These are phyloP conservation scores for Uronychia setigera DNA, from an alignment of 73 alveolate species.

Conservation along the genomic window DNA sequence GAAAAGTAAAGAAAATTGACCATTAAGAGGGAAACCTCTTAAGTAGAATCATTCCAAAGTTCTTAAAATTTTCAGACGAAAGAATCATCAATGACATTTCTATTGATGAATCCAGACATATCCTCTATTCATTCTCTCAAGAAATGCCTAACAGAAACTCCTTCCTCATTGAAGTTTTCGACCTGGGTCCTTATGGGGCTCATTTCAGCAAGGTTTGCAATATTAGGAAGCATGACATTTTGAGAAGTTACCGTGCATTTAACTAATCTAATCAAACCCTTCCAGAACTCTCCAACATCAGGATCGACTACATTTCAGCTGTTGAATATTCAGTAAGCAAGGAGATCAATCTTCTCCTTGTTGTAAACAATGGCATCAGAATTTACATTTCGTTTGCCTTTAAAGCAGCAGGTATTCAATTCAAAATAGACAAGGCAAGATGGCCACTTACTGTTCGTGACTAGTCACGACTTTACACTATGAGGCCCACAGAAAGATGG, in stretches of 20 bases:
- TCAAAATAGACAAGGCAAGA: background rate
- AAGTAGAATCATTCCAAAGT: background rate
- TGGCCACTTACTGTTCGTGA: background rate
- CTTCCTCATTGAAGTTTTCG: constrained; percentile 6
- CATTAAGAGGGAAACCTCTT: background rate
- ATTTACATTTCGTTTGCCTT: background rate
- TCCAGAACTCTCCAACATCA: background rate
- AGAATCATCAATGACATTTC: constrained; percentile 1
- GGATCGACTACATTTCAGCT: background rate
- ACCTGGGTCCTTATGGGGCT: constrained; percentile 7
- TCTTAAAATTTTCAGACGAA: background rate
- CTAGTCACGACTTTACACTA: background rate
- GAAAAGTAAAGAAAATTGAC: background rate
- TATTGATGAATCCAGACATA: constrained; percentile 12
- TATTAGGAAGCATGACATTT: background rate
- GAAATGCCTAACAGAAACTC: background rate
- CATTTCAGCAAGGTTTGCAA: background rate
- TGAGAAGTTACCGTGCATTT: background rate
- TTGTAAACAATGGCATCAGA: background rate
- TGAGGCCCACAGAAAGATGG: background rate
- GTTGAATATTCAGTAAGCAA: background rate
- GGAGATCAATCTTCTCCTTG: background rate
- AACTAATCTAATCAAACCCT: background rate
- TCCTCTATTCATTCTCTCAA: background rate
- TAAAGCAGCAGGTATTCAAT: background rate